Conservation (phyloP, 345 rosid species). For the Lepidium sativum region DNA sequence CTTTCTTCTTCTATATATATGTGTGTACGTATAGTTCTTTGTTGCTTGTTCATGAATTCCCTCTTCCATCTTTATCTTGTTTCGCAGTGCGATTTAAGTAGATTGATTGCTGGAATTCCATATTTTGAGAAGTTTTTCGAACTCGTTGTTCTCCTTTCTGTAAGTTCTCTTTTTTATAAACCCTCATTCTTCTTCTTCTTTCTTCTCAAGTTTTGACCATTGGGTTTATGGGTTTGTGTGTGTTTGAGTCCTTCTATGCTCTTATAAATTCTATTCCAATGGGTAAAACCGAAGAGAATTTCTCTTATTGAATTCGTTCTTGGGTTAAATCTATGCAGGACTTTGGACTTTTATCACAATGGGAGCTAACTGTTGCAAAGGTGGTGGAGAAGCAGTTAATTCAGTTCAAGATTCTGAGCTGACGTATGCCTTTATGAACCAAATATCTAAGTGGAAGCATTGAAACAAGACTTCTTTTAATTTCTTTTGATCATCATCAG, state of each 20-base stretch:
- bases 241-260: background rate
- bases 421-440: background rate
- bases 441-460: background rate
- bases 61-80: background rate
- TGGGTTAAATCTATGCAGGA: background rate
- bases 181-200: background rate
- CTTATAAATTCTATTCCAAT: background rate
- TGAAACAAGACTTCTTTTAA: background rate
- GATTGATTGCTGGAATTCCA: conserved; percentile 8
- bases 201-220: background rate
- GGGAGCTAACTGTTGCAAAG: background rate
- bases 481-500: background rate
- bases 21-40: background rate
- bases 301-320: background rate
- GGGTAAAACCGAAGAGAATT: background rate
- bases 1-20: background rate
- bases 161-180: background rate
- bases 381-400: background rate
- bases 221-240: background rate
- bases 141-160: conserved; percentile 24
- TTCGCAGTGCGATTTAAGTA: background rate
- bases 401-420: background rate
- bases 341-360: background rate
- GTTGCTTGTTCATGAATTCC: background rate
- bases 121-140: conserved; percentile 27